Percentiles rank a stretch among this genome's conserved stretches.
Conservation (phyloP, 495 filamentous ascomycete genomes). For the Terfezia claveryi region DNA sequence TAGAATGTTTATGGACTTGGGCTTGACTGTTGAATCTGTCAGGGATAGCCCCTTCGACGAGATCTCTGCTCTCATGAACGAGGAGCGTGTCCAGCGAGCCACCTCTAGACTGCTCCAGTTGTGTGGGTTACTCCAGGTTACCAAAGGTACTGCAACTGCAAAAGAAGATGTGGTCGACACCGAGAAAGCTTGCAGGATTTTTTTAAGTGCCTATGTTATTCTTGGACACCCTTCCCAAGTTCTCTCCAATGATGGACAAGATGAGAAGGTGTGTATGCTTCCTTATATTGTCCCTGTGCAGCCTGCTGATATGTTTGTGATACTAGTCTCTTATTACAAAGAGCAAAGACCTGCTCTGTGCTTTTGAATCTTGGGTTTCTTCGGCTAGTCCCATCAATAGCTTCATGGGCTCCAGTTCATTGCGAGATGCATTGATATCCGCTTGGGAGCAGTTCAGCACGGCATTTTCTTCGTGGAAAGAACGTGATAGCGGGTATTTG, state of each 20-base stretch:
- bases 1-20: conserved; percentile 42
- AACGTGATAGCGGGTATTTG: conserved; percentile 67
- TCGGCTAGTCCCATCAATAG: conserved; percentile 12
- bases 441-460: conserved; percentile 67
- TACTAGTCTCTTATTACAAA: conserved; percentile 60
- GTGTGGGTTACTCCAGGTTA: conserved; percentile 44
- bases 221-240: conserved; percentile 82
- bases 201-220: conserved; percentile 81
- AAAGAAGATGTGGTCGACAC: conserved; percentile 45
- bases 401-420: not conserved
- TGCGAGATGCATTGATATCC: not conserved
- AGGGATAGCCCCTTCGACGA: conserved; percentile 61
- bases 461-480: conserved; percentile 88
- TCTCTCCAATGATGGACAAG: conserved; percentile 57
- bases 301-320: conserved; percentile 18
- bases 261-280: conserved; percentile 40
- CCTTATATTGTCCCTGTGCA: not conserved
- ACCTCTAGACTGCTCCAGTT: conserved; percentile 55
- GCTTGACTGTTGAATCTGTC: conserved; percentile 52
- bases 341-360: conserved; percentile 60
- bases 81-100: conserved; percentile 44
- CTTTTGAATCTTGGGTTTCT: conserved; percentile 56
- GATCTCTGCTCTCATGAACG: conserved; percentile 52
- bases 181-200: conserved; percentile 64
- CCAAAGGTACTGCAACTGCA: conserved; percentile 16